These are phyloP conservation scores for Plasmodium fragile DNA, from an alignment of 169 alveolate genomes.

Conservation along the genomic window DNA sequence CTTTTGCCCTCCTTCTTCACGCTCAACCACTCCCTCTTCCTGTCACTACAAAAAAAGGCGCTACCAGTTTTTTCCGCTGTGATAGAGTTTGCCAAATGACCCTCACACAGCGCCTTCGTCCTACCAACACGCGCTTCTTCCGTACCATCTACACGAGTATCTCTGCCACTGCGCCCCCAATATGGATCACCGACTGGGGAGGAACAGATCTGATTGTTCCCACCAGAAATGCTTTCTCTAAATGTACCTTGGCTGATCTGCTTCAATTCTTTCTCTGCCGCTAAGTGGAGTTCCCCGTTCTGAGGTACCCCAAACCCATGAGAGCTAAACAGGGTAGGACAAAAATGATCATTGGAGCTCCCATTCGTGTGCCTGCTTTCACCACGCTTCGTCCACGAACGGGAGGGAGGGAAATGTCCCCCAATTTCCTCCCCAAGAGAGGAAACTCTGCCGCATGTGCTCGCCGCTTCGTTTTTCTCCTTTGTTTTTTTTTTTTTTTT, in stretches of 20 bases:
- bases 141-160: not conserved
- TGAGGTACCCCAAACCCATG: not conserved
- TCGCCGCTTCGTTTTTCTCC: not conserved
- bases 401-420: not conserved
- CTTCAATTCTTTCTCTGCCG: not conserved
- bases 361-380: not conserved
- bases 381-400: not conserved
- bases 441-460: not conserved
- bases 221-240: not conserved
- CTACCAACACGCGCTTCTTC: not conserved
- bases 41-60: not conserved
- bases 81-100: not conserved
- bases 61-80: not conserved
- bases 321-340: not conserved
- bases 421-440: not conserved
- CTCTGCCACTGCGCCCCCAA: not conserved
- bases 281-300: not conserved
- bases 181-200: not conserved
- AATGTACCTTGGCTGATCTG: not conserved
- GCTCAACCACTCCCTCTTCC: not conserved
- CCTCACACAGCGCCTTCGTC: not conserved
- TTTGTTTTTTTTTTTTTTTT: not conserved
- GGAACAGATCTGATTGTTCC: not conserved
- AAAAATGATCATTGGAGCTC: not conserved
- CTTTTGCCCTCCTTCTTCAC: slow-evolving; percentile 3